phyloP scores from a whole-genome alignment of 495 filamentous ascomycete species.

The Penicillium crystallinum region DNA sequence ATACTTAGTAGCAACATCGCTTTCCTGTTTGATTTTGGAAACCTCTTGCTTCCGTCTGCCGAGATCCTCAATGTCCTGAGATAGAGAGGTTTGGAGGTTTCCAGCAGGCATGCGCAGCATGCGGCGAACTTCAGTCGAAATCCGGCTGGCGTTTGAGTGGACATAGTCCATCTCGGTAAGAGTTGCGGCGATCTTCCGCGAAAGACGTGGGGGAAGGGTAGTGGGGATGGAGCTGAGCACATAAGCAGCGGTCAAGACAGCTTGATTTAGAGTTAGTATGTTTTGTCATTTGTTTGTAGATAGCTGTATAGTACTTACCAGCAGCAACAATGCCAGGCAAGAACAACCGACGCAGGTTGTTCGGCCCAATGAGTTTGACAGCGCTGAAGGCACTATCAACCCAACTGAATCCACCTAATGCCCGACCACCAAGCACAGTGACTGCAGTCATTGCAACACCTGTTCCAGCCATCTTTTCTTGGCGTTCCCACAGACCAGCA shows the following conservation, averaged over 20 bases:
- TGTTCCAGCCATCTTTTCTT: conserved; percentile 90
- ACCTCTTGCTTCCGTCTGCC: conserved; percentile 72
- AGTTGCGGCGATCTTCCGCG: conserved; percentile 72
- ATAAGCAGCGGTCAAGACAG: conserved; percentile 67
- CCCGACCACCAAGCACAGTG: conserved; percentile 74
- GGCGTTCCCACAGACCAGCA: conserved; percentile 71
- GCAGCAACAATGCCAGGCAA: conserved; percentile 72
- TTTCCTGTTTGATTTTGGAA: conserved; percentile 66
- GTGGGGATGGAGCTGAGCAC: conserved; percentile 78
- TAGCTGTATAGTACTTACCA: conserved; percentile 51
- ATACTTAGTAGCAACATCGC: conserved; percentile 73
- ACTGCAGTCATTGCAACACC: conserved; percentile 90
- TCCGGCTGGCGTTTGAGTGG: conserved; percentile 78
- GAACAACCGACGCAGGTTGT: conserved; percentile 75
- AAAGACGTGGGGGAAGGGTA: conserved; percentile 82
- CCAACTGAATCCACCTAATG: conserved; percentile 81
- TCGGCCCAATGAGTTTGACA: conserved; percentile 72
- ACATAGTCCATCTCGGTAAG: conserved; percentile 84
- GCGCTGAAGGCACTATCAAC: conserved; percentile 80
- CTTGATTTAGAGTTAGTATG: conserved; percentile 47
- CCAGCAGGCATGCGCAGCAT: conserved; percentile 81
- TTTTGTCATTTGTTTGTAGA: background rate
- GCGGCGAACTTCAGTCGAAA: conserved; percentile 76
- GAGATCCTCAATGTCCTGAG: conserved; percentile 78
- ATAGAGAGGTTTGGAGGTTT: conserved; percentile 70